Base-by-base conservation (phyloP, 2,329 filamentous ascomycete genomes). In the Cladorrhinum sp. region DNA sequence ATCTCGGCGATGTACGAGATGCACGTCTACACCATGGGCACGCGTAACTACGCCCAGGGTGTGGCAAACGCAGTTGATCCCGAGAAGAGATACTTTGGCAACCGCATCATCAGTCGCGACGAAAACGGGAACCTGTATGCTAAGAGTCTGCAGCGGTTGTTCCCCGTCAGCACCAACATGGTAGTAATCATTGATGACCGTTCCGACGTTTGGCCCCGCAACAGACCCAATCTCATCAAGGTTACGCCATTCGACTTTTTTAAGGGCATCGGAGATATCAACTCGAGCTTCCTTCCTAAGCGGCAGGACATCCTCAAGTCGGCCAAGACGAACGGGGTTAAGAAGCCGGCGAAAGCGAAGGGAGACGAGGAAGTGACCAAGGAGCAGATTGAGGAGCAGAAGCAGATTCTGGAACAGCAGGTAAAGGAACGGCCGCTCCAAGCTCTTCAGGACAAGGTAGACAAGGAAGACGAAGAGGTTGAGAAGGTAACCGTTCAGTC, bases 11-110 rank as follows among this genome's bases (percentile, higher is more conserved):
- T 95, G 69, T 99, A 95, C 76, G 95, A 99, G 77, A 81, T 98
- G 70, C 95, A 99, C 73, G 93, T 99, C 64, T 99, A 99, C 78
- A 99, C 95, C 49, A 99, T 99, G 95, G 95, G 93, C 59, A 99
- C 95, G 22, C 86, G 95, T 65, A 91, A 93, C n/a, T 99, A 99
- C 72, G 95, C 95, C 9, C 83, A 93, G 67, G 89, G 91, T 63
- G 96, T 99, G 68, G 92, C 92, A 38, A 89, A 90, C 67, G 93
- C 99, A 64, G 90, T 99, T 64, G 95, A 99, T 70, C 93, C 93
- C 0, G 87, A 93, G 32, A 85, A 88, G 65, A 93, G 89, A 72
- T 85, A 96, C 9, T 99, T 99, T 73, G 93, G 91, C 41, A 93
- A 97, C 74, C 87, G 95, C 58, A 93, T 99, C 69, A 90, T 99